Base-by-base conservation (phyloP, 2,329 filamentous ascomycete genomes). In the Claviceps sp. region DNA sequence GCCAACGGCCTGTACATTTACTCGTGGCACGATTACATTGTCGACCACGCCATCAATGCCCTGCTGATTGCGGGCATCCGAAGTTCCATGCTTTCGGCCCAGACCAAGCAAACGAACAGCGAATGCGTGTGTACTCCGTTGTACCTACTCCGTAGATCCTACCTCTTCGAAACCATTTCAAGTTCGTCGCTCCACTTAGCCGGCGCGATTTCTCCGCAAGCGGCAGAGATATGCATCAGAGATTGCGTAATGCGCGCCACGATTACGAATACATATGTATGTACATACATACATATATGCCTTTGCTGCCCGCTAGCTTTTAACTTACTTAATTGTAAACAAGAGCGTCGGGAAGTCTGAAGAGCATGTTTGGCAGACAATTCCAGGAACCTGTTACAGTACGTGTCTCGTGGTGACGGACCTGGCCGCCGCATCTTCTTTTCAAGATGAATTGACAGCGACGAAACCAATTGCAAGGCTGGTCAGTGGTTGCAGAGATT, bases 241-340 rank as follows among this genome's bases (percentile, higher is more conserved):
- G 20, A 51, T 51, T 47, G 50, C 50, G 50, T 52, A 40, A 48
- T 52, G 18, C 9, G 37, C 44, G 40, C 26, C 9, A 46, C 24
- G 37, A 44, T 52, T 52, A 11, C 30, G 30, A 34, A 34, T 3
- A 30, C 26, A 4, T 24, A 24, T 5, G 26, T 26, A 7, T 24
- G 24, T 24, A 24, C 24, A 1, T 24, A 26, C 24, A 7, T 26
- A 26, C 7, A 26, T 24, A 34, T 11, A 11, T 11, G 30, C 9
- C 30, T 11, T 34, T 34, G 30, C 30, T 20, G 30, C 14, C 3
- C 8, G 18, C 40, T 42, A 2, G 18, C 40, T 42, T 20, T 20
- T 2, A 44, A 24, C 11, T 14, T 22, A 43, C 41, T 20, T 24
- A 6, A 14, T 14, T 3, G 42, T 24, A 24, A 22, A 34, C 9